Conservation (phyloP, 768 basidiomycete species). For the Gloeopeniophorella convolvens region DNA sequence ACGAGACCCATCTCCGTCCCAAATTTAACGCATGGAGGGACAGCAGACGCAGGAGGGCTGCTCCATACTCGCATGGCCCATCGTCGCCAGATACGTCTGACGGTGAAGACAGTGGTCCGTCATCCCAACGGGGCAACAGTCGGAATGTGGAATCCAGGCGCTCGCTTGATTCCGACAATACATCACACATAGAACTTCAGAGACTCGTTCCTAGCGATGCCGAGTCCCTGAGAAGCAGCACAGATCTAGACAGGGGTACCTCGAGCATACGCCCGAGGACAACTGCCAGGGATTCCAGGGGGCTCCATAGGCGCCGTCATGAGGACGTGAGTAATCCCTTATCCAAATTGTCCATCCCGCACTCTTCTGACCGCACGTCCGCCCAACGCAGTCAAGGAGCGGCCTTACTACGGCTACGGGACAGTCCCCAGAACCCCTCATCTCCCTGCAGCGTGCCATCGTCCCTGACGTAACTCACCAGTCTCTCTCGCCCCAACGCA, state of each 20-base stretch:
- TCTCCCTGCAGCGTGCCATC: not conserved
- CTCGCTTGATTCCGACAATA: not conserved
- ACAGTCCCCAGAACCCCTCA: not conserved
- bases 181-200: slow-evolving; percentile 14
- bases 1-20: slow-evolving; percentile 19
- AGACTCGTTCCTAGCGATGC: slow-evolving; percentile 13
- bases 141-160: not conserved
- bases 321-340: slow-evolving; percentile 2
- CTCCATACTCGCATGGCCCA: not conserved
- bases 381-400: not conserved
- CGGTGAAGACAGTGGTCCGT: not conserved
- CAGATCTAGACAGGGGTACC: slow-evolving; percentile 4
- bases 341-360: not conserved
- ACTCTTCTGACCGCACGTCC: not conserved
- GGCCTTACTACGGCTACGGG: not conserved
- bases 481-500: not conserved
- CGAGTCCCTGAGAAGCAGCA: slow-evolving; percentile 6
- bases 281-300: not conserved
- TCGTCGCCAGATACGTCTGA: slow-evolving; percentile 1
- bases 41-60: slow-evolving; percentile 3
- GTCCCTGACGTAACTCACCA: not conserved
- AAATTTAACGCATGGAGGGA: slow-evolving; percentile 13
- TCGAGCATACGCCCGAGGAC: slow-evolving; percentile 10
- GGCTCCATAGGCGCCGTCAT: not conserved
- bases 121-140: not conserved